A percentile compares a stretch with the other conserved stretches of the same genome.
phyloP scores from a whole-genome alignment of 441 rosid genomes.

The Pelargonium australe region DNA sequence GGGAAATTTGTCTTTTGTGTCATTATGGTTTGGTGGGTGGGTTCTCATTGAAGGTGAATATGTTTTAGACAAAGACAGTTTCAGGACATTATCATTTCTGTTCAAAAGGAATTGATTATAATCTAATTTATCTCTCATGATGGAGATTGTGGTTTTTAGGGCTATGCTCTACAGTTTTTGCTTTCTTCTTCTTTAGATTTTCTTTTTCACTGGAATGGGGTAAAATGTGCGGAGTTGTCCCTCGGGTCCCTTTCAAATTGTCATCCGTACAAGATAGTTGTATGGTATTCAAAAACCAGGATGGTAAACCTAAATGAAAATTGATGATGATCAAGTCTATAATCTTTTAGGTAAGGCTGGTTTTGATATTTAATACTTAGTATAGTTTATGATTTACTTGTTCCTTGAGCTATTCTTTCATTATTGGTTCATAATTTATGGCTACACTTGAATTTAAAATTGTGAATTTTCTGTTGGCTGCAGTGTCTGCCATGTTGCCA shows the following conservation, averaged over 20 bases:
- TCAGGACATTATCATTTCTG: neutral
- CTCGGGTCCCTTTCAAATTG: conserved; percentile 4
- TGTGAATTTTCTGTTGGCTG: conserved; percentile 26
- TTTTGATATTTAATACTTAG: neutral
- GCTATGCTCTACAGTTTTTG: neutral
- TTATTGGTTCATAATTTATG: neutral
- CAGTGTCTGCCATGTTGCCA: conserved; percentile 97
- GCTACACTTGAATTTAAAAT: conserved; percentile 1
- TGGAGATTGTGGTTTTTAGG: neutral
- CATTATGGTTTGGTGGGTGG: neutral
- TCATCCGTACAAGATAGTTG: neutral
- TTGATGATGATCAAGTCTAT: neutral
- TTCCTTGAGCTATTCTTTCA: conserved; percentile 15
- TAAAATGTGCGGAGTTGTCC: neutral
- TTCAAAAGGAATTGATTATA: neutral
- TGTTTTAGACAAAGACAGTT: neutral
- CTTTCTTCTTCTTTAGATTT: neutral
- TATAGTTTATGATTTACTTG: conserved; percentile 3
- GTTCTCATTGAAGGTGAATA: neutral
- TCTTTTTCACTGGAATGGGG: neutral
- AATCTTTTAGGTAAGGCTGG: neutral
- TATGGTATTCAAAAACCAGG: neutral
- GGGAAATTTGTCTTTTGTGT: neutral
- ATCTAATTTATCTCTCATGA: neutral
- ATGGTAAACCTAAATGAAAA: neutral